Evolutionary conservation across 2,329 filamentous ascomycete species (phyloP), one percentile per base, ranked within the genome.

Genomic region (Ophiostoma quercus): DNA sequence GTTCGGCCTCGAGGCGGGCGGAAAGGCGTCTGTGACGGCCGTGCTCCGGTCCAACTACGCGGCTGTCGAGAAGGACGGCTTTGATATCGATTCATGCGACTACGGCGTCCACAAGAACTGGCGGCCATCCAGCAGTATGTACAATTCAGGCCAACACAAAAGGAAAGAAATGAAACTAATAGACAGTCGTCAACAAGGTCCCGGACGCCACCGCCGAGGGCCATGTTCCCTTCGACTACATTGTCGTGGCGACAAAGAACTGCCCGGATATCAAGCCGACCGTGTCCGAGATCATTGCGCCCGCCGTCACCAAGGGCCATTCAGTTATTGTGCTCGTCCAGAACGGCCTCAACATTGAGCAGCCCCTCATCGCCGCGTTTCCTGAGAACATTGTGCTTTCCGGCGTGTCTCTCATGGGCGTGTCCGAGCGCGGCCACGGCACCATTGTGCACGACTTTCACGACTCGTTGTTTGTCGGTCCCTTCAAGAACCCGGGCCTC

Each of bases 261-360:
- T n/a, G 69, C 12, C 47, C 71, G 12, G 71, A 72, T 34, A 66
- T 72, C 3, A 43, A 39, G 32, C 72, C 72, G 7, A 71, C 70
- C 1, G 71, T 70, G 34, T 41, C 57, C 16, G 72, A 72, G 25
- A 67, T 71, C 14, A 70, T 73, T 67, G 62, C 25, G n/a, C 71
- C 72, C 1, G 71, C 71, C 14, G 69, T 73, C 9, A 71, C 71
- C 25, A 60, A 65, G 2, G 70, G 69, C 65, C 39, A 66, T 65
- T 72, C 72, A n/a, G 66, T 67, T 32, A 67, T 73, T 7, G 70
- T 68, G 14, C 70, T 73, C 22, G 66, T 71, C 41, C 72, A 73
- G 67, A 73, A 73, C 67, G 72, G 72, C 22, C 69, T 73, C 47
- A 69, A 67, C 66, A 73, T 73, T 19, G 72, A 73, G 66, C 11